These are phyloP conservation scores for Vanrija sp. DNA, from an alignment of 1,284 basidiomycete genomes.

Conservation along the genomic window DNA sequence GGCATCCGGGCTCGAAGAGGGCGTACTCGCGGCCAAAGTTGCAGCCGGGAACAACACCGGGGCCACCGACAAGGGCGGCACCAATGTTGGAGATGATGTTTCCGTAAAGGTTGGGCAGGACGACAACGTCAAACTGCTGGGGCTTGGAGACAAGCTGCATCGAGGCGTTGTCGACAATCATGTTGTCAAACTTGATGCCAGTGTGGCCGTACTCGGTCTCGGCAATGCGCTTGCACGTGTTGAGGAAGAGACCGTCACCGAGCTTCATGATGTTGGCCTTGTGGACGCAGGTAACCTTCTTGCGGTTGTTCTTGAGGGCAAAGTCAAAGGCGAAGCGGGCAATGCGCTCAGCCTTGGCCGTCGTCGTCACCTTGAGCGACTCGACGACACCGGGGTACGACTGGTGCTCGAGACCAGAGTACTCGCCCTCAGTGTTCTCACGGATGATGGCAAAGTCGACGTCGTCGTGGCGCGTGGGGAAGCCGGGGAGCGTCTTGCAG, in stretches of 20 bases:
- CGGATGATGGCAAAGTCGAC: conserved; percentile 99
- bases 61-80: conserved; percentile 95
- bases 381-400: conserved; percentile 98
- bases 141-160: conserved; percentile 98
- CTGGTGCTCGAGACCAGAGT: conserved; percentile 97
- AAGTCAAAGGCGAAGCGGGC: conserved; percentile 98
- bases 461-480: conserved; percentile 91
- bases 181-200: conserved; percentile 91
- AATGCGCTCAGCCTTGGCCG: conserved; percentile 94
- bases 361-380: conserved; percentile 94
- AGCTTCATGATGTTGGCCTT: conserved; percentile 99
- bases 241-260: conserved; percentile 98
- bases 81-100: conserved; percentile 98
- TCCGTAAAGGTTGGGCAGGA: conserved; percentile 63
- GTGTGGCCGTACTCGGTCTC: conserved; percentile 85
- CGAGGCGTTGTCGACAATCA: conserved; percentile 99
- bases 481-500: conserved; percentile 97
- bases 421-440: conserved; percentile 99
- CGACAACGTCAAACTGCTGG: conserved; percentile 60
- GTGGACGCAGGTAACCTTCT: conserved; percentile 99
- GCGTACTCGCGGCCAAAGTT: conserved; percentile 98
- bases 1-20: conserved; percentile 97
- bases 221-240: conserved; percentile 93
- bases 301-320: conserved; percentile 96
- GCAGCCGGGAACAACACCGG: conserved; percentile 95